Conservation (phyloP, 257 asterid genomes). For the Solanum microdontum region DNA sequence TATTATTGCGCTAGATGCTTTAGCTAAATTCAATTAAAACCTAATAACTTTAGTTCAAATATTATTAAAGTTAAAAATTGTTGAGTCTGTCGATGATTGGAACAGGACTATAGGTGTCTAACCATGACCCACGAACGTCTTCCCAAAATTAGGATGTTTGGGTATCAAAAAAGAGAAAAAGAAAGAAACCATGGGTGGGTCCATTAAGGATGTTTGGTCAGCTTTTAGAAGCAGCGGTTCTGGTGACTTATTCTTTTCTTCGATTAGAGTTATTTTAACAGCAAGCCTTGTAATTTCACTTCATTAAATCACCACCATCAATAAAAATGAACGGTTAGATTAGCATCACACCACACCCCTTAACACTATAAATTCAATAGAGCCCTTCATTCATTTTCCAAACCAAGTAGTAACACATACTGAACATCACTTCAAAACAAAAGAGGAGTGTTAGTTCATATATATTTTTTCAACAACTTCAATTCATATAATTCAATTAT, state of each 20-base stretch:
- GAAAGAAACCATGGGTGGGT: not conserved
- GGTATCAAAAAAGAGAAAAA: not conserved
- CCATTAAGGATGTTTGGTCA: constrained; percentile 13
- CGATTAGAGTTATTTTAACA: constrained; percentile 9
- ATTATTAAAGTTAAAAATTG: too few relatives aligned
- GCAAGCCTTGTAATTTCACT: constrained; percentile 14
- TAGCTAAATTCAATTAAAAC: not conserved
- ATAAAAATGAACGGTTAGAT: constrained; percentile 23
- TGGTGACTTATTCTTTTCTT: constrained; percentile 23
- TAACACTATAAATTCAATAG: constrained; percentile 31
- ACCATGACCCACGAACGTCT: not conserved
- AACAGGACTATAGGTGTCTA: not conserved
- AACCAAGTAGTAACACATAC: not conserved
- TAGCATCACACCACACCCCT: constrained; percentile 10
- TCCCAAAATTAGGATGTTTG: not conserved
- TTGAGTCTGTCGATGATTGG: not conserved
- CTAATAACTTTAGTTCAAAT: too few relatives aligned
- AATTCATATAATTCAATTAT: not conserved
- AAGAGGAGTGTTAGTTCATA: not conserved
- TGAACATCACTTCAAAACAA: not conserved
- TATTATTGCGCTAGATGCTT: not conserved
- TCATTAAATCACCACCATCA: constrained; percentile 43
- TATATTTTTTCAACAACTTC: not conserved
- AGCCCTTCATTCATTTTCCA: constrained; percentile 5
- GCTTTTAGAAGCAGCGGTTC: constrained; percentile 38